Conservation (phyloP, 495 filamentous ascomycete species). For the Hypoxylon cercidicola region DNA sequence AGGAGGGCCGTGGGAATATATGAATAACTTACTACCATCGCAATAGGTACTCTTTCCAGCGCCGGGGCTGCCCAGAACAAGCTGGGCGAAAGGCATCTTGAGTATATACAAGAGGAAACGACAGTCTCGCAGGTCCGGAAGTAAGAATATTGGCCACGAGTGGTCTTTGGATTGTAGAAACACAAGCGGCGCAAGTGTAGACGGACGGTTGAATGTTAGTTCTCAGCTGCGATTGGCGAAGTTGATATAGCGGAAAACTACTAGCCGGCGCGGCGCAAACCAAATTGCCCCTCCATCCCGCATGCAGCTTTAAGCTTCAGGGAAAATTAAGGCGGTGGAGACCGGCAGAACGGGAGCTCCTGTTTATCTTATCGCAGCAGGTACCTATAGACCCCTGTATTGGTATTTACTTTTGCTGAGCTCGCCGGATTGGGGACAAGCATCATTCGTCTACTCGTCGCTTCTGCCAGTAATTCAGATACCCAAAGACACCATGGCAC, state of each 20-base stretch:
- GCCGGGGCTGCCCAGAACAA: slow-evolving; percentile 92
- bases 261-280: neutral
- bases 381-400: slow-evolving; percentile 37
- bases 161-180: no score
- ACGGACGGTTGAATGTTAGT: neutral
- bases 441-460: slow-evolving; percentile 1
- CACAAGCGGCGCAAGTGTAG: no score
- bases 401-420: slow-evolving; percentile 41
- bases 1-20: slow-evolving; percentile 1
- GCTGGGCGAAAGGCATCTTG: slow-evolving; percentile 68
- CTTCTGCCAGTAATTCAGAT: neutral
- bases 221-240: neutral
- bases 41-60: slow-evolving; percentile 97
- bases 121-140: neutral
- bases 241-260: neutral
- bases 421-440: neutral
- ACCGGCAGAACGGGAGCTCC: slow-evolving; percentile 19
- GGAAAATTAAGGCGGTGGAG: slow-evolving; percentile 40
- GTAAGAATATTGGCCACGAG: neutral
- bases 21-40: slow-evolving; percentile 75
- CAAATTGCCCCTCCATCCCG: slow-evolving; percentile 42
- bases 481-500: slow-evolving; percentile 43
- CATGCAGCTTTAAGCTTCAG: slow-evolving; percentile 17
- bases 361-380: slow-evolving; percentile 27
- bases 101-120: neutral